These are phyloP conservation scores for Microthlaspi erraticum DNA, from an alignment of 345 rosid species.

Conservation along the genomic window DNA sequence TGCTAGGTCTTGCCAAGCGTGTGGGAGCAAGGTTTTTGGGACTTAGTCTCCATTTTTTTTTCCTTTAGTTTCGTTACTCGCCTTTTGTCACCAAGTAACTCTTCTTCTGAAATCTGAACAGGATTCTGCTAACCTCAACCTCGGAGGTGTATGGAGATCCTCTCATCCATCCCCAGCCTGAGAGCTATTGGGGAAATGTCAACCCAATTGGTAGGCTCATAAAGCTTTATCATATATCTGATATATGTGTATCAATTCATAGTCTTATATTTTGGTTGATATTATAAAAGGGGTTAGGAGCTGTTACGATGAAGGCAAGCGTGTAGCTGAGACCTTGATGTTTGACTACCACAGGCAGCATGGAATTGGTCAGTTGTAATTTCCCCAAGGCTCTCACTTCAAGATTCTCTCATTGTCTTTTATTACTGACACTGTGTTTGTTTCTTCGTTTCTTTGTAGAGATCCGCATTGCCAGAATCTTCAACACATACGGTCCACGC, in stretches of 20 bases:
- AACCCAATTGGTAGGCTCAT: conserved; percentile 80
- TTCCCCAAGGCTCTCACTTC: neutral
- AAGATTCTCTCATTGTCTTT: neutral
- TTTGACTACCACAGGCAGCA: conserved; percentile 98
- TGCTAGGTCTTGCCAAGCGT: conserved; percentile 98
- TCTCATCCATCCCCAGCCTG: conserved; percentile 89
- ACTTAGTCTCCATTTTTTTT: neutral
- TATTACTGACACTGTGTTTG: conserved; percentile 12
- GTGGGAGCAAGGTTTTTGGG: conserved; percentile 85
- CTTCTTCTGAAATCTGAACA: conserved; percentile 42
- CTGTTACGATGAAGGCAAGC: conserved; percentile 98
- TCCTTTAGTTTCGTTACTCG: neutral
- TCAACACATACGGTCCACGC: conserved; percentile 97
- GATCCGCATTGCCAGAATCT: conserved; percentile 97
- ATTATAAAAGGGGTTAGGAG: conserved; percentile 75
- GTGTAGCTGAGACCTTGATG: conserved; percentile 98
- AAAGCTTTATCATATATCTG: neutral
- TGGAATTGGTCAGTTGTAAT: conserved; percentile 64
- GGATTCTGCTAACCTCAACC: conserved; percentile 95
- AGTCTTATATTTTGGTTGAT: conserved; percentile 6
- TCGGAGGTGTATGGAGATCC: conserved; percentile 99
- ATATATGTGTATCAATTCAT: neutral
- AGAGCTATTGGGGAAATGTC: conserved; percentile 96
- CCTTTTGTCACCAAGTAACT: neutral
- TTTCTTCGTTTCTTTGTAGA: conserved; percentile 52